These are phyloP conservation scores for Stenogyne calaminthoides DNA, from an alignment of 305 asterid species.

Conservation along the genomic window DNA sequence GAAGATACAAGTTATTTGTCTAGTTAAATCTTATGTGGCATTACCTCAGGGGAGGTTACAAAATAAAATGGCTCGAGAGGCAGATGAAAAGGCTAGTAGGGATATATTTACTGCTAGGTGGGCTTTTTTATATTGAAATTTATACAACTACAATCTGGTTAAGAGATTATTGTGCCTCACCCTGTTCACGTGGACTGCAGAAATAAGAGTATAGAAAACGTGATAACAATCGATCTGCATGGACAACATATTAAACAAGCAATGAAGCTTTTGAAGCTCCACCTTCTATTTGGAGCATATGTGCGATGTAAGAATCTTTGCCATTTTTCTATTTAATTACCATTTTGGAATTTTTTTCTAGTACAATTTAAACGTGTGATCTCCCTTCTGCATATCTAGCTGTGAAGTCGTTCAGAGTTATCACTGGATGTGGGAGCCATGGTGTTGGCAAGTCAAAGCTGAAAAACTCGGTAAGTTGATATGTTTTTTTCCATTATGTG, in stretches of 20 bases:
- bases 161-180: slow-evolving; percentile 30
- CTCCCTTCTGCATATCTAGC: slow-evolving; percentile 44
- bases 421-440: slow-evolving; percentile 91
- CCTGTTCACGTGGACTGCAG: slow-evolving; percentile 48
- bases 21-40: neutral
- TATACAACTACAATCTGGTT: slow-evolving; percentile 12
- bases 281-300: slow-evolving; percentile 87
- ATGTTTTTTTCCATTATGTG: neutral
- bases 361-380: slow-evolving; percentile 18
- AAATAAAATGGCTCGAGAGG: slow-evolving; percentile 73
- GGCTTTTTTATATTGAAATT: slow-evolving; percentile 31
- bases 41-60: slow-evolving; percentile 70
- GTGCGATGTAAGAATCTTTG: slow-evolving; percentile 74
- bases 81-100: slow-evolving; percentile 87
- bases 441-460: slow-evolving; percentile 90
- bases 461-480: slow-evolving; percentile 69
- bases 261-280: slow-evolving; percentile 91
- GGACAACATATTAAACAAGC: slow-evolving; percentile 94
- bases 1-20: neutral
- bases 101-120: slow-evolving; percentile 84
- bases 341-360: neutral
- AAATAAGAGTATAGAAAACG: slow-evolving; percentile 60
- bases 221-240: slow-evolving; percentile 87
- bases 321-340: slow-evolving; percentile 19
- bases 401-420: slow-evolving; percentile 81